Conservation (phyloP, 257 asterid species). For the Linderniella brevidens region DNA sequence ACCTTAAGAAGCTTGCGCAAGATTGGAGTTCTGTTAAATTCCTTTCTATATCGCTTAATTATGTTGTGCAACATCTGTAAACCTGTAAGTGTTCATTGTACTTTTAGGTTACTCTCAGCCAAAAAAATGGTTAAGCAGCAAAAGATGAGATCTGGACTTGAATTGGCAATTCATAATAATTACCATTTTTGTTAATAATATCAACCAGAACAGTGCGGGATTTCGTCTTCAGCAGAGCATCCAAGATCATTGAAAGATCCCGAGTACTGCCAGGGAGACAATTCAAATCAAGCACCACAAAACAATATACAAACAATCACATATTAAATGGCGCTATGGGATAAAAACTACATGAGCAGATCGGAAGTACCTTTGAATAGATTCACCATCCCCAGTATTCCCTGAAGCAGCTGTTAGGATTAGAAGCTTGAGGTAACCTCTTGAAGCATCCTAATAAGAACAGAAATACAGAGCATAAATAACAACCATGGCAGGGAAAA, state of each 20-base stretch:
- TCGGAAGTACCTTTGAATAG: conserved; percentile 56
- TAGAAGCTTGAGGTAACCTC: conserved; percentile 86
- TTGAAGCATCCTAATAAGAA: conserved; percentile 63
- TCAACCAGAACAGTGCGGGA: conserved; percentile 77
- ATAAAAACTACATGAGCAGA: too few relatives aligned
- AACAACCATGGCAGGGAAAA: too few relatives aligned
- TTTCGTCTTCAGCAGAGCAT: conserved; percentile 80
- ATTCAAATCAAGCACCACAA: not conserved
- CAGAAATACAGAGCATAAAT: too few relatives aligned
- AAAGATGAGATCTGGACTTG: too few relatives aligned
- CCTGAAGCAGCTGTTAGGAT: conserved; percentile 87
- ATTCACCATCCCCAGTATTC: conserved; percentile 65
- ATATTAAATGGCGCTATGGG: too few relatives aligned
- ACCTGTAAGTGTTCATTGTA: conserved; percentile 25
- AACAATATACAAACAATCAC: too few relatives aligned
- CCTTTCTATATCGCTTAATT: conserved; percentile 63
- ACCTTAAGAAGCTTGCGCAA: conserved; percentile 93
- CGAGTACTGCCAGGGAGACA: conserved; percentile 52
- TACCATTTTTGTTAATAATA: conserved; percentile 75
- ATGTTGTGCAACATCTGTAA: conserved; percentile 96
- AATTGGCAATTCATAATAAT: conserved; percentile 6
- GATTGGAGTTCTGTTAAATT: conserved; percentile 66
- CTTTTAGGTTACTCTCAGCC: not conserved
- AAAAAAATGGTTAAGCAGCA: not conserved
- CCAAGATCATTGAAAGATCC: conserved; percentile 93